Base-by-base conservation (phyloP, 2,329 filamentous ascomycete genomes). In the Phyllosticta capitalensis region DNA sequence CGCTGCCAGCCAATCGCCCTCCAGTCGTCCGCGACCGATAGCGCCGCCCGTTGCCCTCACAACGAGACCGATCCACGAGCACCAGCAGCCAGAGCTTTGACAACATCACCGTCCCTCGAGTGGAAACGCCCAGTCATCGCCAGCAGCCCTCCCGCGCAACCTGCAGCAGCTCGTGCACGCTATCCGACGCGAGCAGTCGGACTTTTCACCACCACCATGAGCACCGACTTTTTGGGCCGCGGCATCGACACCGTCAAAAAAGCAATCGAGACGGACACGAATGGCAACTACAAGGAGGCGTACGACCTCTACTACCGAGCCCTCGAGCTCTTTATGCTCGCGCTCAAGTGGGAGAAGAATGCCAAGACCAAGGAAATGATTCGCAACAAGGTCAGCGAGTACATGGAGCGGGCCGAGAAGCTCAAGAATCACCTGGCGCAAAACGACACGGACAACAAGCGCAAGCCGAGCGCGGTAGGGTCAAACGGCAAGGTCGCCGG, bases 331-430 rank as follows among this genome's bases (percentile, higher is more conserved):
- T 99, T 97, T 81, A 96, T 99, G 89, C 88, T 97, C 63, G 94
- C 94, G 33, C 82, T 99, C 62, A 99, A 99, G 81, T 99, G 92
- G 92, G 94, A 99, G 79, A 99, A 97, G 83, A 97, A 96, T 78
- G 86, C 89, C 64, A 92, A 92, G 68, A 92, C 90, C 64, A 97
- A 97, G 80, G 91, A 95, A 72, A 95, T 96, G 83, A 96, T 99
- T 74, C 88, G 94, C 67, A 85, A 89, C 67, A 97, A 97, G 79
- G 91, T 92, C 20, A 89, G 82, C 67, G 92, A 96, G 72, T 99
- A 99, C 80, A 96, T 99, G 88, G 92, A 96, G 76, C 90, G 94
- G 63, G 94, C 94, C 64, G 94, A 99, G 79, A 97, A 97, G 79
- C 84, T 99, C 64, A 99, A 99, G 76, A 85, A 87, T 59, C 94